Base-by-base conservation (phyloP, 1,284 basidiomycete genomes). In the Papiliotrema nemorosa region DNA sequence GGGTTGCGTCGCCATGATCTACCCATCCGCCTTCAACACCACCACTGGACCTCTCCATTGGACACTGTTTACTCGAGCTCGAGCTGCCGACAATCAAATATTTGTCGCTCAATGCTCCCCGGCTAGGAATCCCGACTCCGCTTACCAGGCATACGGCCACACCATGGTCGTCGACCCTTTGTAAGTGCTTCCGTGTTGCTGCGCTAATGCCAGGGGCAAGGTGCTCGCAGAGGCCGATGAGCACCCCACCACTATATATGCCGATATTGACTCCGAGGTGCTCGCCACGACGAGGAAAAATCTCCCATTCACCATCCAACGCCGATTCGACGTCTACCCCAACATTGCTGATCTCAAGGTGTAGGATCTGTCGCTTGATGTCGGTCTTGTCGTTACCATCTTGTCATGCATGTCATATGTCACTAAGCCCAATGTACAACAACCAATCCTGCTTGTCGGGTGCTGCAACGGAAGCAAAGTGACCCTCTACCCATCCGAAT, bases 31-130 rank as follows among this genome's bases (percentile, higher is more conserved):
- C 3, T 79, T 79, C 73, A 78, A 79, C 62, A 73, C 77, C 55
- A 97, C 93, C 0, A 97, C 94, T 0, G 96, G 96, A 0, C 94
- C 94, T 0, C 78, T 97, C 47, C 91, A 97, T 70, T 99, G 94
- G 94, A 90, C 94, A 61, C 79, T 98, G 1, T 80, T 99, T 12
- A 88, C 91, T 67, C 82, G 89, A 47, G 84, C 85, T 49, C 81
- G 92, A 50, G 94, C 94, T 9, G 83, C 92, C 26, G 94, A 99
- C 70, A 97, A 98, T 67, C 94, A 98, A 75, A 83, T 97, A 20
- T 99, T 84, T 76, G 84, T 96, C 56, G 82, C 88, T 2, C 94
- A 93, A 86, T 97, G 92, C 73, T 97, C 92, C 57, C 92, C 93
- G 27, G 92, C 96, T 1, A 82, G 94, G 33, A 88, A 96, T 59